These are phyloP conservation scores for Kodamaea jinghongensis DNA, from an alignment of 805 yeast species.

Conservation along the genomic window DNA sequence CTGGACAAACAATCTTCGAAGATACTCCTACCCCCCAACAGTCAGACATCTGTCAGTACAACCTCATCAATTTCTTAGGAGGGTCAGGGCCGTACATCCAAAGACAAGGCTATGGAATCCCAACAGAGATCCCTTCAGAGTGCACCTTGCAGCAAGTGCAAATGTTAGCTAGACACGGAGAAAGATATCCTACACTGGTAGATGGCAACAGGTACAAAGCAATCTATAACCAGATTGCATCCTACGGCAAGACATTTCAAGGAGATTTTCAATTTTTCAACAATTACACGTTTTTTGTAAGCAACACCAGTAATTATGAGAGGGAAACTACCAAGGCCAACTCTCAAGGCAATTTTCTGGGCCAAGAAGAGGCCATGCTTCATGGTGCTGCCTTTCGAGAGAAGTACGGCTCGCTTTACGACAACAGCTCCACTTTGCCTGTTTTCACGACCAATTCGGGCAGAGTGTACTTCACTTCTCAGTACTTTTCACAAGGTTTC, in stretches of 20 bases:
- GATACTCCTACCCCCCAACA: constrained; percentile 37
- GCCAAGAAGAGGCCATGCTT: constrained; percentile 21
- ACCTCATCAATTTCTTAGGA: constrained; percentile 47
- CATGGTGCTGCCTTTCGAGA: constrained; percentile 22
- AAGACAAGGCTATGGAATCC: constrained; percentile 50
- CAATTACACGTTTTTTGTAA: constrained; percentile 20
- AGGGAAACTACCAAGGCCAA: constrained; percentile 22
- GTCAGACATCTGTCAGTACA: constrained; percentile 42
- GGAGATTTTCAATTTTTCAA: constrained; percentile 20
- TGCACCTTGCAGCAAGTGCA: constrained; percentile 67
- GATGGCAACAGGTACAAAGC: constrained; percentile 11
- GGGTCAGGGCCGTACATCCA: constrained; percentile 55
- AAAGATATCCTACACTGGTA: constrained; percentile 56
- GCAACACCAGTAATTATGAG: constrained; percentile 17
- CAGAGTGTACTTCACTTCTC: constrained; percentile 20
- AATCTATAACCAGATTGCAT: constrained; percentile 14
- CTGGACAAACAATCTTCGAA: constrained; percentile 21
- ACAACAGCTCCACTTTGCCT: constrained; percentile 12
- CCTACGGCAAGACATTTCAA: constrained; percentile 14
- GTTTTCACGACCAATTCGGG: constrained; percentile 23
- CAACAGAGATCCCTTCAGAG: constrained; percentile 43
- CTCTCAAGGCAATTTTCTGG: constrained; percentile 21
- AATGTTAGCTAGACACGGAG: constrained; percentile 73
- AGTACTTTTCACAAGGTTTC: constrained; percentile 24
- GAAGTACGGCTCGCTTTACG: constrained; percentile 19